Evolutionary conservation across 345 rosid species (phyloP).

Genomic region (rapeseed (Brassica napus)): Da-Ae NC_063434.1:9762501-9763000

Average conservation of each 20-base stretch:
- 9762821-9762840: neutral
- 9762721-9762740: neutral
- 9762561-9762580: neutral
- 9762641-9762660: neutral
- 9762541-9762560: neutral
- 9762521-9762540: neutral
- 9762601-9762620: neutral
- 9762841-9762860: neutral
- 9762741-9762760: no score
- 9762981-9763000: neutral
- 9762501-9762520: neutral
- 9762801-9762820: neutral
- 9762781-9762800: neutral
- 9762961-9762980: neutral
- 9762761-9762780: no score
- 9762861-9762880: neutral
- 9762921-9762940: neutral
- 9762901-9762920: neutral
- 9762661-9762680: neutral
- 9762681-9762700: neutral
- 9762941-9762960: neutral
- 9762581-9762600: neutral
- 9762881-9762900: neutral
- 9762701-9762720: neutral
- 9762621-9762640: neutral